Conservation (phyloP, 129 eudicot genomes). For the Helianthus tuberosus region DNA sequence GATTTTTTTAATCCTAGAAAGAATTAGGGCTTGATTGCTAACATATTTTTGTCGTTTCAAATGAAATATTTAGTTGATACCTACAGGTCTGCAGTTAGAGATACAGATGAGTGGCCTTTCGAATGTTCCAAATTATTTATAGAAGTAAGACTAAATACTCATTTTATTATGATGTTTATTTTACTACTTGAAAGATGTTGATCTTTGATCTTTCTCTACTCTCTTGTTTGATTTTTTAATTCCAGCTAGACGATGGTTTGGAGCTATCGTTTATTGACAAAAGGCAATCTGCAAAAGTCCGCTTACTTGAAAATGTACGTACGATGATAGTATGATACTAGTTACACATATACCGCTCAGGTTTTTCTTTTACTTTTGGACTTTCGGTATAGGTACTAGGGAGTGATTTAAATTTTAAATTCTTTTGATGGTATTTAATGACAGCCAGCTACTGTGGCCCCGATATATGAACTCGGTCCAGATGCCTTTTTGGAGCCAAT, state of each 20-base stretch:
- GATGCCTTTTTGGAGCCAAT: constrained; percentile 35
- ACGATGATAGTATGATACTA: no score
- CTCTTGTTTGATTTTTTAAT: constrained; percentile 7
- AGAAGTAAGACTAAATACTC: constrained; percentile 61
- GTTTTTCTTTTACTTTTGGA: background rate
- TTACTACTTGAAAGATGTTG: no score
- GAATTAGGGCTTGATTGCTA: background rate
- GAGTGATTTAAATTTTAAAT: background rate
- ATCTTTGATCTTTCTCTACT: background rate
- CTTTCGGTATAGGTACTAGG: no score
- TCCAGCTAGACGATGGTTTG: constrained; percentile 92
- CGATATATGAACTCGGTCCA: constrained; percentile 88
- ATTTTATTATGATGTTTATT: background rate
- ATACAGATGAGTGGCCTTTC: constrained; percentile 91
- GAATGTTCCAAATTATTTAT: constrained; percentile 88
- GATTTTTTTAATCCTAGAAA: background rate
- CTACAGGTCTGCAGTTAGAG: constrained; percentile 85
- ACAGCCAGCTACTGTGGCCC: constrained; percentile 68
- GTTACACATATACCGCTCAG: background rate
- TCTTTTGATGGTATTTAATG: background rate
- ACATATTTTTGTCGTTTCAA: background rate
- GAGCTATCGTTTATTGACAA: constrained; percentile 96
- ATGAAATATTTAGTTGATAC: background rate
- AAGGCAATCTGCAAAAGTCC: constrained; percentile 95
- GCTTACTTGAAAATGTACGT: constrained; percentile 76